phyloP scores from a whole-genome alignment of 306 rosid genomes.

The Cicer pinnatifidum region DNA sequence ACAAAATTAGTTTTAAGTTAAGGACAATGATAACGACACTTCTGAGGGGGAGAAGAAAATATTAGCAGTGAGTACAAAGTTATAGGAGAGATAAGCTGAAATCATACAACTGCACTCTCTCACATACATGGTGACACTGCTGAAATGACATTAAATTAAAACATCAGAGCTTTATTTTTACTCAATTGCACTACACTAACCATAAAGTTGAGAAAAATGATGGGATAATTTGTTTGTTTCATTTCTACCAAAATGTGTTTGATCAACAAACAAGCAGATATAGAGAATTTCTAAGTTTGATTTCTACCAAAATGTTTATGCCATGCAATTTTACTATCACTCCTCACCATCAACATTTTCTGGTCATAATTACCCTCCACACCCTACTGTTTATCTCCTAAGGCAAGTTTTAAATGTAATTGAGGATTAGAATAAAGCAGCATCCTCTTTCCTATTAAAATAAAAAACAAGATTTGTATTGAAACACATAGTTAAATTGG shows the following conservation, averaged over 20 bases:
- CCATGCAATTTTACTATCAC: slow-evolving; percentile 2
- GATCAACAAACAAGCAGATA: neutral
- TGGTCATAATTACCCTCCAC: too few relatives aligned
- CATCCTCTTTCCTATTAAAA: neutral
- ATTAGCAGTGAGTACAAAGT: neutral
- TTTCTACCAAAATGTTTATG: neutral
- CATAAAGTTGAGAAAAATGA: neutral
- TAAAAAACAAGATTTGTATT: neutral
- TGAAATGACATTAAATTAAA: neutral
- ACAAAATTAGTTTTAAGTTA: neutral
- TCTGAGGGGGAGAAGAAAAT: neutral
- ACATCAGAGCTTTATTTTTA: neutral
- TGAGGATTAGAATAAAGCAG: neutral
- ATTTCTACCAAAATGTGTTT: neutral
- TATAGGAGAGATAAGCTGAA: neutral
- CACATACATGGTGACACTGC: too few relatives aligned
- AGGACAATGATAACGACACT: neutral
- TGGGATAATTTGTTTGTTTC: neutral
- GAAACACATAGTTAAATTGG: too few relatives aligned
- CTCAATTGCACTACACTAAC: neutral
- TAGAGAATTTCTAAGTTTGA: neutral
- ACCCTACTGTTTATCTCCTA: too few relatives aligned
- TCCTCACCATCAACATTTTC: slow-evolving; percentile 3
- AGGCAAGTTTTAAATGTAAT: too few relatives aligned
- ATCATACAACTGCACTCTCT: too few relatives aligned